Base-by-base conservation (phyloP, 257 asterid species). In the Lithospermum erythrorhizon region DNA sequence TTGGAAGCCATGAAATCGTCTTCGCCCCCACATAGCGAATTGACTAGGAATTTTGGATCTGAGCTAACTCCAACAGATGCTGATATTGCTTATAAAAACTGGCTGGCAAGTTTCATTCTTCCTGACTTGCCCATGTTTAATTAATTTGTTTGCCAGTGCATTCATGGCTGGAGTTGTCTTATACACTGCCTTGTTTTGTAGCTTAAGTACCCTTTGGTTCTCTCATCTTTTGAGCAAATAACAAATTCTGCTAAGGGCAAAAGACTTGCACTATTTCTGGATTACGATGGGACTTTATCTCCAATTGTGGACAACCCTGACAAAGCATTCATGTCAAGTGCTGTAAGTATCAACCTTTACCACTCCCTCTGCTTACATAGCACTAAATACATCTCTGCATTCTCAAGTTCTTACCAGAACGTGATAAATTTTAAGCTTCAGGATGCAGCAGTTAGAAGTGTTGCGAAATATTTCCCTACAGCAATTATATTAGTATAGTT, bases 221-320 rank as follows among this genome's bases (percentile, higher is more conserved):
- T 91, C 51, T 66, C 79, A 25, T 86, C 85, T 21, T 91, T 88
- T 62, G 95, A 91, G 77, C 96, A 83, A 67, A 78, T 91, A 72
- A 72, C 79, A 6, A 77, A 71, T 49, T 61, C 62, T 62, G 95
- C 95, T 23, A 88, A 71, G 62, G 88, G 95, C 65, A 91, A 86
- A 82, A 83, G 79, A 63, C 62, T 91, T 22, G 94, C 95, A 0
- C 64, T 91, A 70, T 91, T 91, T 78, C 74, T 91, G 82, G 98
- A 91, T 77, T 91, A 91, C 37, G 98, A 91, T 57, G 98, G 98
- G 63, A 91, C 96, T 52, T 79, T 91, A 68, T 88, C 96, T 35
- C 96, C 95, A 2, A 91, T 91, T 24, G 98, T 91, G 15, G 96
- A 88, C 75, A 85, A 91, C 73, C 98, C 98, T 45, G 98, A 91